A percentile compares a stretch with the other conserved stretches of the same genome.
These are phyloP conservation scores for Ophiostoma tasmaniense DNA, from an alignment of 2,329 filamentous ascomycete genomes.

Conservation along the genomic window DNA sequence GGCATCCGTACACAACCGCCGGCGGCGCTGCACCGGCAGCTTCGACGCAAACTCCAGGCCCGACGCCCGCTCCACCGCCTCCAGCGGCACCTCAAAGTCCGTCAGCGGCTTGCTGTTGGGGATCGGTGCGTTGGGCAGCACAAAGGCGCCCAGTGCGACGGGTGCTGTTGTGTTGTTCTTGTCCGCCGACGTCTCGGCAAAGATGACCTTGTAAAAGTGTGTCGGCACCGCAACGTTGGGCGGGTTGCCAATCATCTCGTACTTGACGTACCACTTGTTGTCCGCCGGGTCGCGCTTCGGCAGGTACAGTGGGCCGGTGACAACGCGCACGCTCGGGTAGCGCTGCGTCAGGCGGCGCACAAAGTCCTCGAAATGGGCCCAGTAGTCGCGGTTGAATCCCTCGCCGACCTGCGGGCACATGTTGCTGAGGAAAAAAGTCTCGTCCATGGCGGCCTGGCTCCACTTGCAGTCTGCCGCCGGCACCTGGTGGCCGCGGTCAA, in stretches of 20 bases:
- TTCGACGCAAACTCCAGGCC: constrained; percentile 84
- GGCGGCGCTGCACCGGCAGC: constrained; percentile 64
- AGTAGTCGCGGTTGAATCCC: constrained; percentile 98
- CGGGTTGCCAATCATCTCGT: constrained; percentile 91
- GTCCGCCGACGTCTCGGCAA: constrained; percentile 70
- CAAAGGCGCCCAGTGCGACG: constrained; percentile 87
- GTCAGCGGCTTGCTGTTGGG: constrained; percentile 76
- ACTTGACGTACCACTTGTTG: constrained; percentile 89
- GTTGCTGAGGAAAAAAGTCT: constrained; percentile 86
- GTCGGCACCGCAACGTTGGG: constrained; percentile 94
- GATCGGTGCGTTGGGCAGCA: constrained; percentile 85
- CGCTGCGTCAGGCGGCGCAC: constrained; percentile 70
- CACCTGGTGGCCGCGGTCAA: constrained; percentile 93
- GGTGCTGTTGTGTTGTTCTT: constrained; percentile 51
- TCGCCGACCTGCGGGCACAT: constrained; percentile 99
- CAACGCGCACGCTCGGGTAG: constrained; percentile 82
- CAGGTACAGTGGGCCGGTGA: constrained; percentile 89
- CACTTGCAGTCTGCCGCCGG: constrained; percentile 95
- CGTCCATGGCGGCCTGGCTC: constrained; percentile 89
- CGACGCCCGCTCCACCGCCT: constrained; percentile 84
- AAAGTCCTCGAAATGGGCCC: constrained; percentile 98
- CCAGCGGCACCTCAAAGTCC: constrained; percentile 91
- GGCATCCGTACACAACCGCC: constrained; percentile 77
- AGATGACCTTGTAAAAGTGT: constrained; percentile 99
- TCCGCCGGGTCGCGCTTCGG: constrained; percentile 73